phyloP scores from a whole-genome alignment of 495 filamentous ascomycete genomes.

The Aeminium ludgeri region DNA sequence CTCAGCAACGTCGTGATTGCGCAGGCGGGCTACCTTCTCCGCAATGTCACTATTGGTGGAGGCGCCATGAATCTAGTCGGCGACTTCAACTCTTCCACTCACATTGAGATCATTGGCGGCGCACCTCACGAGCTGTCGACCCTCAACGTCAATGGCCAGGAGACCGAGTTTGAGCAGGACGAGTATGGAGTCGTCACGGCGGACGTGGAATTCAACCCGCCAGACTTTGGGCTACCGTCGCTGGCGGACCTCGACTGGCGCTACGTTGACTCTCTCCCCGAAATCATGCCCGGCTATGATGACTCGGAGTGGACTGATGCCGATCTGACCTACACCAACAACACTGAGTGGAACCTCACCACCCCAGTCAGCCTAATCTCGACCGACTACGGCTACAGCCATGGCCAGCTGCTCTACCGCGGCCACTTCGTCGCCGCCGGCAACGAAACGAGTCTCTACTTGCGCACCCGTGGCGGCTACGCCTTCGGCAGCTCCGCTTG shows the following conservation, averaged over 20 bases:
- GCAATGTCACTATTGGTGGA: constrained; percentile 38
- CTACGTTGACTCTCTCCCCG: constrained; percentile 53
- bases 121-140: constrained; percentile 33
- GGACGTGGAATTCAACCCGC: constrained; percentile 30
- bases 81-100: constrained; percentile 54
- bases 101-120: constrained; percentile 46
- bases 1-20: constrained; percentile 36
- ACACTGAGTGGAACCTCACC: constrained; percentile 35
- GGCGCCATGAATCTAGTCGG: constrained; percentile 41
- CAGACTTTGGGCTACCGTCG: constrained; percentile 38
- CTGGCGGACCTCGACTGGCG: constrained; percentile 48
- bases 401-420: constrained; percentile 50
- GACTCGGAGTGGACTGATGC: constrained; percentile 50
- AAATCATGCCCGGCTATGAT: constrained; percentile 44
- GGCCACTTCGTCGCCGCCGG: constrained; percentile 56
- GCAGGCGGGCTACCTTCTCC: constrained; percentile 59
- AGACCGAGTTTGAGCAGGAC: constrained; percentile 26
- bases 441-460: constrained; percentile 36
- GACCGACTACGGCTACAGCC: constrained; percentile 60
- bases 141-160: constrained; percentile 43
- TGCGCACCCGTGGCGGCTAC: constrained; percentile 45
- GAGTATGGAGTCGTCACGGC: constrained; percentile 37
- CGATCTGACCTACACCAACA: constrained; percentile 37
- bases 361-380: constrained; percentile 50
- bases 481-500: constrained; percentile 24